phyloP scores from a whole-genome alignment of 148 eudicot species.

The Hydrangea macrophylla region DNA sequence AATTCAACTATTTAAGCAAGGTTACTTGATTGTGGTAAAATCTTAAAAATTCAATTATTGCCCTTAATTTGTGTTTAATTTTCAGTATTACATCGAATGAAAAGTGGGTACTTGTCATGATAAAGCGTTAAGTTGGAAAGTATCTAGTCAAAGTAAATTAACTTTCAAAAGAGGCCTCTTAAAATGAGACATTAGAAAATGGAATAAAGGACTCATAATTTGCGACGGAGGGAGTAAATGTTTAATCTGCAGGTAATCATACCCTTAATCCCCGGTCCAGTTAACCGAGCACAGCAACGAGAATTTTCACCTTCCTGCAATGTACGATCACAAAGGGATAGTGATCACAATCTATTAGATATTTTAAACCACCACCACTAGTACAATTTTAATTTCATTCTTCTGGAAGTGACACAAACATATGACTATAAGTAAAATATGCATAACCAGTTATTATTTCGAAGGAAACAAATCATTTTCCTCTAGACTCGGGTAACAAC shows the following conservation, averaged over 20 bases:
- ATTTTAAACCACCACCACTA: neutral
- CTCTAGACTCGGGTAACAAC: neutral
- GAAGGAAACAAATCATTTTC: too few species aligned
- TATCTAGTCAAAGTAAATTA: too few species aligned
- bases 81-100: too few species aligned
- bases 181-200: too few species aligned
- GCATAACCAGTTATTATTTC: neutral
- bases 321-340: slow-evolving; percentile 14
- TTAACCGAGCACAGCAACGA: slow-evolving; percentile 43
- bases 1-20: too few species aligned
- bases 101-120: too few species aligned
- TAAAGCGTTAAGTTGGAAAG: too few species aligned
- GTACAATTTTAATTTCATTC: neutral
- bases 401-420: neutral
- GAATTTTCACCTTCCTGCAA: slow-evolving; percentile 46
- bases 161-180: too few species aligned
- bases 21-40: too few species aligned
- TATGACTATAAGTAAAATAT: neutral
- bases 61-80: too few species aligned
- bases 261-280: slow-evolving; percentile 52
- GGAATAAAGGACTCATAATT: too few species aligned
- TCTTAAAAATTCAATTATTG: neutral
- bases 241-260: slow-evolving; percentile 9
- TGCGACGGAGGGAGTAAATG: neutral
- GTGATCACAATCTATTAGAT: neutral